Base-by-base conservation (phyloP, 2,329 filamentous ascomycete species). In the Pseudogymnoascus sp. region DNA sequence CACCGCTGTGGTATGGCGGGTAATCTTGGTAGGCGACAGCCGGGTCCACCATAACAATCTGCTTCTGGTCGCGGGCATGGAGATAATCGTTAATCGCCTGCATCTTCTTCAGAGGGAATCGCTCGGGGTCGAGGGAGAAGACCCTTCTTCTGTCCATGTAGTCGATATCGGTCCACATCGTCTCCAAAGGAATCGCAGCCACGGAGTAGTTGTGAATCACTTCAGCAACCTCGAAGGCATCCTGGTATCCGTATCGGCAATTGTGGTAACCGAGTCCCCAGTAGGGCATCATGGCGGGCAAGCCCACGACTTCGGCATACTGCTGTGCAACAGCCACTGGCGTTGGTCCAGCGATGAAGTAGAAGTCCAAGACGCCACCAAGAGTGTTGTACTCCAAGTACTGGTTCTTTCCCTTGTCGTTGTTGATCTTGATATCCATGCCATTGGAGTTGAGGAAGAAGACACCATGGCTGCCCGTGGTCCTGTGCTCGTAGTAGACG, bases 321-420 rank as follows among this genome's bases (percentile, higher is more conserved):
- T 88, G 84, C 67, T 77, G 76, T 9, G 83, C 77, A 0, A 87
- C 84, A 9, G 85, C 81, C 40, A 83, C 75, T 0, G 86, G 83
- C 0, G 77, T 79, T 0, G 84, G 82, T 0, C 86, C 86, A 7
- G 83, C 79, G 8, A 88, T 69, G 69, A 88, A 88, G 70, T 88
- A 88, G 61, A 88, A 83, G 73, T 93, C 91, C 1, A 95, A 72
- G 18, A 93, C 82, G 8, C 91, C 90, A 5, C 90, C 90, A 0
- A 93, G 79, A 1, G 85, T 84, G 72, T 93, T 91, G 76, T 93
- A 95, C 74, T 93, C 88, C 4, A 95, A 81, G 64, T 87, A 91
- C 71, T 93, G 86, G 53, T 68, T 62, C 23, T 80, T 78, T 23
- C 79, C 74, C 4, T 78, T 75, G 1, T 82, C 83, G 66, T 85